Evolutionary conservation across 2,329 filamentous ascomycete species (phyloP).

Genomic region (Ceratocystiopsis brevicomis): DNA sequence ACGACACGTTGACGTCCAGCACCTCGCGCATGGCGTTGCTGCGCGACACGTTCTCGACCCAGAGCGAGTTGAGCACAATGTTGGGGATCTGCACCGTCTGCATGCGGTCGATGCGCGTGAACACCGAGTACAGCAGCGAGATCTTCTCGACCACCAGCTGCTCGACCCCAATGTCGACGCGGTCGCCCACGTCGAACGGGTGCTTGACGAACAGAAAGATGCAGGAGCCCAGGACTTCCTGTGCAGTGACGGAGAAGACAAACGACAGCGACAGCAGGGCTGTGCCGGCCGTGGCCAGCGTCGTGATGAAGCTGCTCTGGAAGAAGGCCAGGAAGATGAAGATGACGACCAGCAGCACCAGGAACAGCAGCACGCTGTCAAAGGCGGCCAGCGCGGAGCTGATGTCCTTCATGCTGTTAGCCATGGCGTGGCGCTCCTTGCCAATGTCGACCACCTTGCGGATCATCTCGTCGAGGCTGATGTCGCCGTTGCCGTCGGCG

Average conservation of each 20-base stretch:
- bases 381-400: conserved; percentile 84
- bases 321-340: conserved; percentile 84
- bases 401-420: conserved; percentile 91
- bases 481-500: conserved; percentile 76
- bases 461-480: conserved; percentile 90
- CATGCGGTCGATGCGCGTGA: conserved; percentile 64
- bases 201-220: conserved; percentile 99
- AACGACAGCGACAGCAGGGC: conserved; percentile 91
- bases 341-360: conserved; percentile 63
- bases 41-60: conserved; percentile 85
- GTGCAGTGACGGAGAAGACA: conserved; percentile 76
- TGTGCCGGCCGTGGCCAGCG: conserved; percentile 76
- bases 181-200: conserved; percentile 87
- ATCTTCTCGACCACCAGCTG: conserved; percentile 80
- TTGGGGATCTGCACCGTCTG: conserved; percentile 76
- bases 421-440: conserved; percentile 71
- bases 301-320: conserved; percentile 67
- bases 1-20: conserved; percentile 62
- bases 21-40: conserved; percentile 83
- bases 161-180: conserved; percentile 58
- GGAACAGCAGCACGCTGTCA: conserved; percentile 64
- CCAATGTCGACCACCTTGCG: conserved; percentile 70
- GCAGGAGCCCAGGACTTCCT: conserved; percentile 93
- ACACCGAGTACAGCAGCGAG: conserved; percentile 81
- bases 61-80: conserved; percentile 76